These are phyloP conservation scores for Xenosphaeropsis pyriputrescens DNA, from an alignment of 2,329 filamentous ascomycete genomes.

Conservation along the genomic window DNA sequence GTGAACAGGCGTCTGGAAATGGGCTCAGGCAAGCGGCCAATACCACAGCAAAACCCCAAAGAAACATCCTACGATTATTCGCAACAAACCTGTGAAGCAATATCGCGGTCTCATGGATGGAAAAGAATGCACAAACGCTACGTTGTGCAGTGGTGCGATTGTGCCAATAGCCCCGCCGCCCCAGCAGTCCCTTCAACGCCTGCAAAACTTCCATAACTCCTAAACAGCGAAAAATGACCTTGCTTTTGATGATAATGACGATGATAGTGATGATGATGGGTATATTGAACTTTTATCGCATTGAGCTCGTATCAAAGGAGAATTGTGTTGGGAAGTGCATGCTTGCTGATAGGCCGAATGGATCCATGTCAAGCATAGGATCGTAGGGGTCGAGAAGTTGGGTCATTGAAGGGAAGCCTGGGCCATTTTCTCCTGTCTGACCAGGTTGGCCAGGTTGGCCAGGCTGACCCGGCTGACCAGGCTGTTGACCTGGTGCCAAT, in stretches of 20 bases:
- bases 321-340: conserved; percentile 90
- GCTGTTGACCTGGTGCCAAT: conserved; percentile 7
- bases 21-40: no score
- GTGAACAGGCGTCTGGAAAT: no score
- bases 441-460: conserved; percentile 25
- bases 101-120: no score
- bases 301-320: conserved; percentile 41
- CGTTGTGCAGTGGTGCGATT: no score
- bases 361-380: conserved; percentile 80
- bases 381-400: conserved; percentile 58
- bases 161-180: no score
- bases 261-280: conserved; percentile 7
- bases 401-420: conserved; percentile 22
- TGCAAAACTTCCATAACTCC: conserved; percentile 1
- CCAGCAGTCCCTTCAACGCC: neutral
- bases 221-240: conserved; percentile 1
- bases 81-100: no score
- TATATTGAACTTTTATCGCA: conserved; percentile 19
- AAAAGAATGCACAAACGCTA: no score
- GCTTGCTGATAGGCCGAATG: conserved; percentile 82
- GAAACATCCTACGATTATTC: no score
- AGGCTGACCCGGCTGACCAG: conserved; percentile 15
- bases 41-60: no score
- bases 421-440: conserved; percentile 21
- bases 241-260: no score